Percentiles rank a stretch among this genome's conserved stretches.
Conservation (phyloP, 2,329 filamentous ascomycete species). For the Fusarium pseudograminearum region DNA sequence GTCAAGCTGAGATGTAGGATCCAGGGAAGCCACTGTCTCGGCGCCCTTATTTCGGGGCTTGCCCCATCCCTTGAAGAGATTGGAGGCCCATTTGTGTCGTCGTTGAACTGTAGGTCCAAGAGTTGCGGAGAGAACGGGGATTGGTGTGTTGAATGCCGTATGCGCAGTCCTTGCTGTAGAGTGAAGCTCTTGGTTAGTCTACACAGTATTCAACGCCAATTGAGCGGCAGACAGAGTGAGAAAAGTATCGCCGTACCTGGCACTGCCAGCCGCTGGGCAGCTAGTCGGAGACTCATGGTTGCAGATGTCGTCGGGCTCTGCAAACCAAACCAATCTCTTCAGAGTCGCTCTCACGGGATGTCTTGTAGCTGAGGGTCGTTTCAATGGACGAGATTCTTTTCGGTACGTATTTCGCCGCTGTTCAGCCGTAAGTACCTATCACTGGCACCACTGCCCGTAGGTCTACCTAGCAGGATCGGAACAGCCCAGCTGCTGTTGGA, state of each 20-base stretch:
- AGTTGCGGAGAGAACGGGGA: slow-evolving; percentile 32
- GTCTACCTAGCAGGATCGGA: background rate
- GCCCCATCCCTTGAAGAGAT: slow-evolving; percentile 55
- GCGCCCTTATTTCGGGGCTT: slow-evolving; percentile 49
- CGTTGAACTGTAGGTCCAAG: slow-evolving; percentile 45
- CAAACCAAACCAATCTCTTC: slow-evolving; percentile 42
- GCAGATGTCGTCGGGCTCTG: slow-evolving; percentile 37
- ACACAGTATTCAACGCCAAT: slow-evolving; percentile 32
- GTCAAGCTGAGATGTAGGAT: slow-evolving; percentile 54
- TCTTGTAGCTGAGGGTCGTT: slow-evolving; percentile 25
- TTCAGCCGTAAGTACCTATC: slow-evolving; percentile 43
- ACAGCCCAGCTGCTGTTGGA: slow-evolving; percentile 33
- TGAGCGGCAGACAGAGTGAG: slow-evolving; percentile 16
- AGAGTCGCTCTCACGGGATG: slow-evolving; percentile 30
- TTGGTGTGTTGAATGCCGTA: slow-evolving; percentile 32
- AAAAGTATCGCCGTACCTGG: slow-evolving; percentile 62
- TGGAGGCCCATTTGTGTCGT: slow-evolving; percentile 60
- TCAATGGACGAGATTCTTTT: slow-evolving; percentile 47
- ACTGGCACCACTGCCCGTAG: background rate
- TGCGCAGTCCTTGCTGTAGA: slow-evolving; percentile 42
- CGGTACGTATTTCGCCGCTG: slow-evolving; percentile 32
- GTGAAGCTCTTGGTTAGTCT: slow-evolving; percentile 30
- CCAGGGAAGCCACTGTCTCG: slow-evolving; percentile 45
- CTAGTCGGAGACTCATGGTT: slow-evolving; percentile 74
- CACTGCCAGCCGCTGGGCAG: slow-evolving; percentile 70